phyloP scores from a whole-genome alignment of 2,329 filamentous ascomycete species.

The Colletotrichum limetticola region DNA sequence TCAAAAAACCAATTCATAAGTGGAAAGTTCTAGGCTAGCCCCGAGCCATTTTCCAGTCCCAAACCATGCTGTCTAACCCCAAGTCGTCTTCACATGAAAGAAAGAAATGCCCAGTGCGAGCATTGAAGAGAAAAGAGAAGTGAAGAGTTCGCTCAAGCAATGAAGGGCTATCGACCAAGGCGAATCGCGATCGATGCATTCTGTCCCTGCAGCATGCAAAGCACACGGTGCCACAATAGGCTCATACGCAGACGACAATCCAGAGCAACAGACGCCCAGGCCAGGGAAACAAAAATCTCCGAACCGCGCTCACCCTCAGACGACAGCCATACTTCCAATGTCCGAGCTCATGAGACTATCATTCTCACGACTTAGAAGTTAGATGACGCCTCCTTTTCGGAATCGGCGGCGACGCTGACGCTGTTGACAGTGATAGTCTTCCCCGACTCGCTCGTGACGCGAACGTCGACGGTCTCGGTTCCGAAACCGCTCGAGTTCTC shows the following conservation, averaged over 20 bases:
- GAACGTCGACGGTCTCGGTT: slow-evolving; percentile 62
- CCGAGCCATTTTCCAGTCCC: neutral
- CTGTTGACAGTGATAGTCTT: slow-evolving; percentile 60
- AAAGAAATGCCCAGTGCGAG: neutral
- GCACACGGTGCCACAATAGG: neutral
- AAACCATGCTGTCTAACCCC: neutral
- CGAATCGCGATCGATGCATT: neutral
- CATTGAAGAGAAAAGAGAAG: slow-evolving; percentile 13
- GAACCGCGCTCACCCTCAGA: neutral
- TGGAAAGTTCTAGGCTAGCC: neutral
- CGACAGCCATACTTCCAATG: neutral
- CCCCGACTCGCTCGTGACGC: slow-evolving; percentile 64
- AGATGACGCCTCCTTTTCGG: slow-evolving; percentile 42
- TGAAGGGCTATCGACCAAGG: neutral
- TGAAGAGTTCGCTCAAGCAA: neutral
- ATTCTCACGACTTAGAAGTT: slow-evolving; percentile 43
- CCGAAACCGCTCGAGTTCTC: slow-evolving; percentile 68
- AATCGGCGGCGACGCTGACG: slow-evolving; percentile 53
- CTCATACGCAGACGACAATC: neutral
- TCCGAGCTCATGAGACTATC: neutral
- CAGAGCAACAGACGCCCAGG: neutral
- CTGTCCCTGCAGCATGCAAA: neutral
- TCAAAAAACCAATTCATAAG: neutral
- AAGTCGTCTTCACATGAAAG: neutral
- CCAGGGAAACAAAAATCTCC: neutral